Percentiles rank a stretch among this genome's conserved stretches.
Evolutionary conservation across 768 basidiomycete genomes (phyloP).

Genomic region (Phlegmacium glaucopus): DNA sequence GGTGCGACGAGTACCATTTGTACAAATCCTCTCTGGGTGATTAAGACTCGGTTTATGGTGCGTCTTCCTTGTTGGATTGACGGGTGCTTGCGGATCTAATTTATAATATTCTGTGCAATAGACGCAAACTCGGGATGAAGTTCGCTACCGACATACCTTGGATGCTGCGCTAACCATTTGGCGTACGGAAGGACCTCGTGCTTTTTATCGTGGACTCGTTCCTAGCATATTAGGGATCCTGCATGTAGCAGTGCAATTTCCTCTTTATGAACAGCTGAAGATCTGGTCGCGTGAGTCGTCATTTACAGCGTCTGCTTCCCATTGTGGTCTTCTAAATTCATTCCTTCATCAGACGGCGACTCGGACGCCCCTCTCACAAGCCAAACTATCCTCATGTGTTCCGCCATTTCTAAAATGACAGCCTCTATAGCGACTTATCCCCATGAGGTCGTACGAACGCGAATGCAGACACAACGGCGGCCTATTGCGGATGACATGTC

Average conservation of each 20-base stretch:
- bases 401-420: slow-evolving; percentile 92
- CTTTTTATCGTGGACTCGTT: slow-evolving; percentile 92
- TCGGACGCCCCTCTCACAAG: slow-evolving; percentile 50
- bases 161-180: slow-evolving; percentile 92
- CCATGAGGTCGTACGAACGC: slow-evolving; percentile 98
- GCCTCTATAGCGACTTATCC: slow-evolving; percentile 96
- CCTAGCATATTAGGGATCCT: slow-evolving; percentile 92
- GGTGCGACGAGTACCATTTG: slow-evolving; percentile 91
- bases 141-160: slow-evolving; percentile 82
- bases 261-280: slow-evolving; percentile 93
- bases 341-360: slow-evolving; percentile 36
- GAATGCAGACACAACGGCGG: slow-evolving; percentile 81
- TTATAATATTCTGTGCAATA: too few species aligned
- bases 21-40: slow-evolving; percentile 97
- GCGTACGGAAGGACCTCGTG: slow-evolving; percentile 76
- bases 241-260: slow-evolving; percentile 98
- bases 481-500: slow-evolving; percentile 58
- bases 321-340: slow-evolving; percentile 4
- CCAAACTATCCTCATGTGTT: slow-evolving; percentile 79
- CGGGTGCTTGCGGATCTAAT: slow-evolving; percentile 1
- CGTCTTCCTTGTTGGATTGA: slow-evolving; percentile 8
- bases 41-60: slow-evolving; percentile 99
- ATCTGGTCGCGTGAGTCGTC: slow-evolving; percentile 77
- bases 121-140: slow-evolving; percentile 82
- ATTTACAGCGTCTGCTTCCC: neutral